phyloP scores from a whole-genome alignment of 257 asterid species.

The Nicotiana obtusifolia region DNA sequence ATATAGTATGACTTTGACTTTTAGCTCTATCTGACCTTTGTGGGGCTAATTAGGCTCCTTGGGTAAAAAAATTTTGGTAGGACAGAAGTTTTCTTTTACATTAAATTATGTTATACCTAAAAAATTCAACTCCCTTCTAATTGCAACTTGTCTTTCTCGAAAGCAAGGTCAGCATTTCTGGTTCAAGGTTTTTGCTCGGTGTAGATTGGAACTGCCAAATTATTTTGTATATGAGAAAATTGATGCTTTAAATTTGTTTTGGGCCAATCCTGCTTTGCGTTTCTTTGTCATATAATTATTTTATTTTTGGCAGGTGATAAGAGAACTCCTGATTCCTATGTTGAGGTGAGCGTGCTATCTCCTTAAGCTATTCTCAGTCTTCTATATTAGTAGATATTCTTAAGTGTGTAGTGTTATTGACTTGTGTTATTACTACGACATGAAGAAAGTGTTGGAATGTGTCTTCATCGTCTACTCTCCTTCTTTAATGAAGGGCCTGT shows the following conservation, averaged over 20 bases:
- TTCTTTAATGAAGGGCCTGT: background rate
- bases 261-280: background rate
- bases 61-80: too few relatives aligned
- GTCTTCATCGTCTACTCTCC: background rate
- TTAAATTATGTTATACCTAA: too few relatives aligned
- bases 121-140: too few relatives aligned
- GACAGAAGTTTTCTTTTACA: too few relatives aligned
- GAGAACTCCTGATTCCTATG: background rate
- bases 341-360: background rate
- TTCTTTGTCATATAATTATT: background rate
- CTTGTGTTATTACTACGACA: background rate
- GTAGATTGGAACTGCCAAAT: too few relatives aligned
- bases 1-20: too few relatives aligned
- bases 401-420: background rate
- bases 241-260: background rate
- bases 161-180: too few relatives aligned
- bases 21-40: too few relatives aligned
- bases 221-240: too few relatives aligned
- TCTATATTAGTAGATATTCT: background rate
- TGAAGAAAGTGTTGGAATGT: background rate
- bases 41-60: too few relatives aligned
- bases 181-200: too few relatives aligned
- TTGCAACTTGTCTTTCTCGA: too few relatives aligned
- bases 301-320: background rate
- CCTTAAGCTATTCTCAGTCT: background rate